A percentile compares a stretch with the other conserved stretches of the same genome.
Evolutionary conservation across 2,329 filamentous ascomycete genomes (phyloP).

Genomic region (Penicillium sp.): DNA sequence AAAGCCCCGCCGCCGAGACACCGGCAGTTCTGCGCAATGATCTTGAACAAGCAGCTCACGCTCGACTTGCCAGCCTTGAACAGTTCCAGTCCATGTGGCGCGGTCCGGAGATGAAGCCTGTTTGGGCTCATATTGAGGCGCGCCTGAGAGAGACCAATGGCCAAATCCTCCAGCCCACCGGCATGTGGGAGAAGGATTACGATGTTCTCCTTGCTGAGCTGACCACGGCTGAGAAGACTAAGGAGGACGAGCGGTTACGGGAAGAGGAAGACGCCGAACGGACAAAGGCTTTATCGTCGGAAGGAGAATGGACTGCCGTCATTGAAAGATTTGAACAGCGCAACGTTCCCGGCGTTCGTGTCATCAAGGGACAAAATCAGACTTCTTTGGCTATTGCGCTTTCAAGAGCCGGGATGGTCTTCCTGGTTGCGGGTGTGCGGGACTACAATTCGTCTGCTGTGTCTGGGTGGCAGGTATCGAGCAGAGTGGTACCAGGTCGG

Average conservation of each 20-base stretch:
- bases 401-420: constrained; percentile 34
- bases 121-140: constrained; percentile 40
- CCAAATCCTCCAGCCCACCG: constrained; percentile 35
- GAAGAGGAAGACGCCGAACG: constrained; percentile 34
- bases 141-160: constrained; percentile 40
- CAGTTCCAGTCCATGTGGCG: constrained; percentile 44
- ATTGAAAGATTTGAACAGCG: constrained; percentile 33
- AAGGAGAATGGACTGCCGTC: constrained; percentile 35
- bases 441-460: constrained; percentile 16
- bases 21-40: constrained; percentile 37
- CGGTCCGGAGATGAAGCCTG: constrained; percentile 38
- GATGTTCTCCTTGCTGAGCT: constrained; percentile 34
- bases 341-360: constrained; percentile 30
- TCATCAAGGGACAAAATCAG: constrained; percentile 25
- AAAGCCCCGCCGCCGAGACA: constrained; percentile 29
- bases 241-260: constrained; percentile 26
- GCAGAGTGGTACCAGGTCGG: constrained; percentile 24
- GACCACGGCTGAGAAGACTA: constrained; percentile 27
- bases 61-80: constrained; percentile 38
- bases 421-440: constrained; percentile 32
- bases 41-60: constrained; percentile 36
- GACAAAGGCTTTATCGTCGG: constrained; percentile 25
- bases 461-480: constrained; percentile 38
- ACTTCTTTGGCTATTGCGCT: constrained; percentile 31
- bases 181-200: constrained; percentile 46